Conservation (phyloP, 2,329 filamentous ascomycete species). For the Biscogniauxia marginata region DNA sequence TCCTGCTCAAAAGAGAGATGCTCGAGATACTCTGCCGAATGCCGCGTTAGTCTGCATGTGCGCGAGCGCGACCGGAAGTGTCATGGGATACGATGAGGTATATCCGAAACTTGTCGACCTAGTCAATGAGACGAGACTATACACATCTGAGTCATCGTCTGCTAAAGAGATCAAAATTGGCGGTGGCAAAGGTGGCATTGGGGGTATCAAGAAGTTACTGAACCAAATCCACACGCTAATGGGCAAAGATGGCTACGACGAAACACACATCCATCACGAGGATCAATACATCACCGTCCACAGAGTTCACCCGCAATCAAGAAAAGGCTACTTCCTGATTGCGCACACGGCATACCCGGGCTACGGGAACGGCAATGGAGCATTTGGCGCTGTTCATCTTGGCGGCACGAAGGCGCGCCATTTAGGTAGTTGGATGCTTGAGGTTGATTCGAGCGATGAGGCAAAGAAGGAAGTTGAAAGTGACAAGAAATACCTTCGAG, state of each 20-base stretch:
- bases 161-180: constrained; percentile 59
- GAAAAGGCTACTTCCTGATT: constrained; percentile 93
- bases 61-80: constrained; percentile 87
- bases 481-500: constrained; percentile 72
- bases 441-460: constrained; percentile 77
- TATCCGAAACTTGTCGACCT: constrained; percentile 93
- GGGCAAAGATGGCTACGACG: constrained; percentile 91
- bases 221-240: constrained; percentile 95
- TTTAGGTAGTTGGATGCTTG: constrained; percentile 87
- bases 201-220: constrained; percentile 84
- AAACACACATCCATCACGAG: constrained; percentile 96
- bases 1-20: constrained; percentile 91
- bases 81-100: constrained; percentile 97
- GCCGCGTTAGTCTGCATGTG: constrained; percentile 96
- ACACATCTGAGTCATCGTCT: constrained; percentile 73
- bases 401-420: constrained; percentile 81
- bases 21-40: constrained; percentile 89
- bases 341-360: constrained; percentile 95
- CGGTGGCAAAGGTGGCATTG: constrained; percentile 79
- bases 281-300: constrained; percentile 96
- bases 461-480: constrained; percentile 61
- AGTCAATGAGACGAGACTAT: constrained; percentile 82
- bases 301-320: constrained; percentile 84
- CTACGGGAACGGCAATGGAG: constrained; percentile 79
- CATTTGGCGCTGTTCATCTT: constrained; percentile 76